A percentile compares a stretch with the other conserved stretches of the same genome.
Conservation (phyloP, 257 asterid genomes). For the Agastache rugosa region DNA sequence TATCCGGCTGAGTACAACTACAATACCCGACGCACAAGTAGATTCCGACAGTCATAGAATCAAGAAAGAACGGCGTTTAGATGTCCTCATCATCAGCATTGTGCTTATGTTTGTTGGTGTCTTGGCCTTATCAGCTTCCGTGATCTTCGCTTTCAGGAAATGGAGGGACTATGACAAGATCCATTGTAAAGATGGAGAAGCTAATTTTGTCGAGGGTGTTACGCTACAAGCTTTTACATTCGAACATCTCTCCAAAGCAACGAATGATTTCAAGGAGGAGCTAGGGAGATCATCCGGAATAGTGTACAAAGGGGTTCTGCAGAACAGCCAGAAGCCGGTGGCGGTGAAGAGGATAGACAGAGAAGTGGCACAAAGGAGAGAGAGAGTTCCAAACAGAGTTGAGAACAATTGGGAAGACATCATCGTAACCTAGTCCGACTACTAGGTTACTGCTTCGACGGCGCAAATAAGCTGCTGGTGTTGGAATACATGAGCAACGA, state of each 20-base stretch:
- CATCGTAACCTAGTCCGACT: slow-evolving; percentile 60
- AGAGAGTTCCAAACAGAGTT: slow-evolving; percentile 57
- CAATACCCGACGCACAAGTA: no score
- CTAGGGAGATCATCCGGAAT: slow-evolving; percentile 58
- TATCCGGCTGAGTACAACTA: slow-evolving; percentile 34
- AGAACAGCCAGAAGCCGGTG: slow-evolving; percentile 27
- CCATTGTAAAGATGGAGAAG: not conserved
- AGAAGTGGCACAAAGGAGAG: slow-evolving; percentile 44
- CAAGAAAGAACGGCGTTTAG: slow-evolving; percentile 29
- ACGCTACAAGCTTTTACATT: slow-evolving; percentile 44
- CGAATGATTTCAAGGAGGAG: slow-evolving; percentile 50
- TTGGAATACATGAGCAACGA: slow-evolving; percentile 65
- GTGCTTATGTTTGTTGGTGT: slow-evolving; percentile 30
- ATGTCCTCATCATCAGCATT: slow-evolving; percentile 39
- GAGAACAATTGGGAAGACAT: slow-evolving; percentile 55
- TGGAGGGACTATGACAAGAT: slow-evolving; percentile 33
- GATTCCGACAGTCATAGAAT: not conserved
- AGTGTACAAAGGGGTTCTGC: slow-evolving; percentile 51
- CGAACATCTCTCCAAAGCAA: slow-evolving; percentile 42
- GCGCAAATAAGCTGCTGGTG: slow-evolving; percentile 50
- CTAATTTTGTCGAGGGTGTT: slow-evolving; percentile 37
- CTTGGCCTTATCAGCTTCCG: slow-evolving; percentile 39
- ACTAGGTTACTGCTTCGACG: slow-evolving; percentile 59
- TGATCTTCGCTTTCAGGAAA: slow-evolving; percentile 21
- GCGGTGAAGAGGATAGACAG: slow-evolving; percentile 61